Base-by-base conservation (phyloP, 768 basidiomycete species). In the Mycena leptocephala region DNA sequence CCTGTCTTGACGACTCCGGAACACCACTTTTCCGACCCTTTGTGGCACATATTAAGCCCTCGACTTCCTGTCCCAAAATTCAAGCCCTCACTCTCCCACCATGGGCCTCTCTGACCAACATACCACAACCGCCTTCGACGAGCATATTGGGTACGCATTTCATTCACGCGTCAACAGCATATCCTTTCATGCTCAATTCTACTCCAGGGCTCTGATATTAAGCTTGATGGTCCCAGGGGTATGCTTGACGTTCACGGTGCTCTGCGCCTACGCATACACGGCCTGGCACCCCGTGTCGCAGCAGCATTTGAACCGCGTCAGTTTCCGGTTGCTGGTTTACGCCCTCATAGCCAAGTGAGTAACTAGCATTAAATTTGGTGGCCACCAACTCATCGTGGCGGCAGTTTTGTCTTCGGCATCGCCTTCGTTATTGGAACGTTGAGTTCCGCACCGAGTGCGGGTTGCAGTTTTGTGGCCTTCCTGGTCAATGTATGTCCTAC, bases 241-340 rank as follows among this genome's bases (percentile, higher is more conserved):
- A 16, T 9, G 41, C 14, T 41, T 64, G 39, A 46, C 41, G 16
- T 64, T 64, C 35, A 5, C 26, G 4, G 33, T 62, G 16, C 67
- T 68, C 30, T 53, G 48, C 37, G 26, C 51, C 11, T 68, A 24
- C n/a, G 67, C 51, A 26, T 68, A 28, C 26, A 18, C 39, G 22
- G 37, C 56, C 10, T 70, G 68, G 68, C n/a, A 61, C 26, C 55
- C 43, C 3, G 55, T 43, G 41, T 70, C 70, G 6, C 35, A 24
- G n/a, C 20, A 16, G 16, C 32, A 51, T 55, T 51, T 72, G 16
- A 63, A 72, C n/a, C 59, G 70, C 7, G 70, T 72, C 61, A 72
- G 70, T 9, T 72, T 72, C 22, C 58, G 70, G 3, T 32, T 71
- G 4, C 61, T 71, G 37, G n/a, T 48, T 7, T 72, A 72, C 35